Conservation (phyloP, 768 basidiomycete species). For the Mycena kentingensis region DNA sequence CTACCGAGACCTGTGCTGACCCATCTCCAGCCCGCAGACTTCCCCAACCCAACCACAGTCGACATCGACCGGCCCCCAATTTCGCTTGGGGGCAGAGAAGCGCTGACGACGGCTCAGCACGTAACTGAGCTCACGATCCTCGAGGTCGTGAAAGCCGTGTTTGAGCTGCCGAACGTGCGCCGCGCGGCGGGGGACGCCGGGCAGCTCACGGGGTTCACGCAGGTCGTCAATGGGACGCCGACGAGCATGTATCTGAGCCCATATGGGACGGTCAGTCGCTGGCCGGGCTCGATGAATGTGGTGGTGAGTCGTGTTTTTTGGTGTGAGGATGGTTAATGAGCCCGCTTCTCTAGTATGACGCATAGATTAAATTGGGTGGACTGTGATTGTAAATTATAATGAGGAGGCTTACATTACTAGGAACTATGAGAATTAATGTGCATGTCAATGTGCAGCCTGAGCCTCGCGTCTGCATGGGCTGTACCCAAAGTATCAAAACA, state of each 20-base stretch:
- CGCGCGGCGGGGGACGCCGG: constrained; percentile 49
- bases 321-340: no score
- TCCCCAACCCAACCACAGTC: constrained; percentile 16
- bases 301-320: no score
- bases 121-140: constrained; percentile 41
- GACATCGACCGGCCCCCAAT: constrained; percentile 10
- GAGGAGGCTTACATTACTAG: no score
- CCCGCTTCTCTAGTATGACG: no score
- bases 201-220: constrained; percentile 34
- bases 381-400: no score
- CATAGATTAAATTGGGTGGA: no score
- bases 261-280: constrained; percentile 37
- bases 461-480: no score
- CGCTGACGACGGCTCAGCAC: constrained; percentile 45
- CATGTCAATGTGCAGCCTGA: no score
- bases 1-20: no score
- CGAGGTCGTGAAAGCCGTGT: constrained; percentile 49
- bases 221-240: constrained; percentile 35
- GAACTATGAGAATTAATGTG: no score
- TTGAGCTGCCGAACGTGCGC: constrained; percentile 46
- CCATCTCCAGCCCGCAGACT: constrained; percentile 14
- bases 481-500: no score
- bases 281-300: constrained; percentile 45
- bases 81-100: constrained; percentile 34
- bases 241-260: constrained; percentile 36